phyloP scores from a whole-genome alignment of 2,329 filamentous ascomycete genomes.

The Ophioceras dolichostomum region DNA sequence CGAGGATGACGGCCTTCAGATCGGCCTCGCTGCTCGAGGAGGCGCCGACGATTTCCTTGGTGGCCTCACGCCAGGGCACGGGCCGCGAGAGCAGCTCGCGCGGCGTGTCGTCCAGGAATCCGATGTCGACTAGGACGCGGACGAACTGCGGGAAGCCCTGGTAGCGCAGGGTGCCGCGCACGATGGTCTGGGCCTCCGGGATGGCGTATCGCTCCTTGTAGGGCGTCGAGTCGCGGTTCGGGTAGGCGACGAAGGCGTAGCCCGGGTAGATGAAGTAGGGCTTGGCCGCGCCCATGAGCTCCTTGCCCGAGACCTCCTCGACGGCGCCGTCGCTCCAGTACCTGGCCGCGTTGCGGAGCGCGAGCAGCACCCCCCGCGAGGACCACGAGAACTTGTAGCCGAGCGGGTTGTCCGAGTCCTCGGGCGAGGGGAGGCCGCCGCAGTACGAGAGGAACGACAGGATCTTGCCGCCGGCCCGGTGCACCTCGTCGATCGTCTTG shows the following conservation, averaged over 20 bases:
- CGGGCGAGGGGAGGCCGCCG: constrained; percentile 60
- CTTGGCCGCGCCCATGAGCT: constrained; percentile 79
- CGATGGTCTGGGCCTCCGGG: constrained; percentile 78
- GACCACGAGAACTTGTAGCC: constrained; percentile 62
- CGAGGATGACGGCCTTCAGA: constrained; percentile 58
- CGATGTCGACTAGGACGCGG: constrained; percentile 75
- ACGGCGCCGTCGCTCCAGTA: constrained; percentile 72
- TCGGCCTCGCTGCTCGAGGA: constrained; percentile 53
- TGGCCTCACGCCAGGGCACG: constrained; percentile 75
- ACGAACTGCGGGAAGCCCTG: constrained; percentile 85
- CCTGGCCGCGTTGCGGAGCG: constrained; percentile 73
- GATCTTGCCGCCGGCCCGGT: constrained; percentile 78
- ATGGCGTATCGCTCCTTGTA: constrained; percentile 88
- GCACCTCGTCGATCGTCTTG: constrained; percentile 81
- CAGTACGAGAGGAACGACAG: constrained; percentile 73
- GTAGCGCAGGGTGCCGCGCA: constrained; percentile 75
- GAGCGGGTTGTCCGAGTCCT: constrained; percentile 75
- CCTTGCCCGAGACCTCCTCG: constrained; percentile 49
- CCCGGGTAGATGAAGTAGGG: constrained; percentile 85
- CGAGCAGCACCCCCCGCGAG: constrained; percentile 74
- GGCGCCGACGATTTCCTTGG: constrained; percentile 62
- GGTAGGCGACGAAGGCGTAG: constrained; percentile 83
- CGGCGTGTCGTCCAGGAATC: constrained; percentile 68
- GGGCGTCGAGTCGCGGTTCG: constrained; percentile 78
- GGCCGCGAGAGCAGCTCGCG: constrained; percentile 53